A percentile compares a stretch with the other conserved stretches of the same genome.
Conservation (phyloP, 768 basidiomycete genomes). For the Mycena leptocephala region DNA sequence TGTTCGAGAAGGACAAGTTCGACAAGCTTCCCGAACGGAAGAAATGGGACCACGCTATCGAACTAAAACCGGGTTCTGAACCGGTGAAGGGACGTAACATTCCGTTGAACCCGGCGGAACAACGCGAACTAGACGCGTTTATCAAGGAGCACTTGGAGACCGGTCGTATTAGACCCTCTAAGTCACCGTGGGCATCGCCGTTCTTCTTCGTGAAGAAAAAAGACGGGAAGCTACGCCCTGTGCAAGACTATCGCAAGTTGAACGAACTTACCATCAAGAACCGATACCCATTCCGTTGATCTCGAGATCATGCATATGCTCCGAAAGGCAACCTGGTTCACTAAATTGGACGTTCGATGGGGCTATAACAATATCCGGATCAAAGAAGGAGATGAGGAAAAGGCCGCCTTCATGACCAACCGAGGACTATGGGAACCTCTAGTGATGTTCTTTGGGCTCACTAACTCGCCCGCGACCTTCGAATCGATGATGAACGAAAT, state of each 20-base stretch:
- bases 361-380: slow-evolving; percentile 50
- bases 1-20: not conserved
- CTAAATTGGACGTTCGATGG: slow-evolving; percentile 54
- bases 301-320: not conserved
- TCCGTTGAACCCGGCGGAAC: not conserved
- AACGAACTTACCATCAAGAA: not conserved
- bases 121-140: not conserved
- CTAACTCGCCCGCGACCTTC: slow-evolving; percentile 51
- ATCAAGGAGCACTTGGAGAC: not conserved
- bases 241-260: not conserved
- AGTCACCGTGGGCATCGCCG: no score
- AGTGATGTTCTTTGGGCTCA: slow-evolving; percentile 58
- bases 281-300: not conserved
- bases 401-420: slow-evolving; percentile 53
- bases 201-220: not conserved
- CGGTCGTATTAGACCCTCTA: no score
- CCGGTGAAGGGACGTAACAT: not conserved
- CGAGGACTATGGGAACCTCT: slow-evolving; percentile 53
- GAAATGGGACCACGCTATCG: not conserved
- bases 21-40: not conserved
- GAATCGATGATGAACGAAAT: slow-evolving; percentile 63
- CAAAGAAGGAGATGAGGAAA: not conserved
- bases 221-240: not conserved
- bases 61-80: not conserved
- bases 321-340: slow-evolving; percentile 40